A percentile compares a stretch with the other conserved stretches of the same genome.
These are phyloP conservation scores for Phallus indusiatus DNA, from an alignment of 768 basidiomycete genomes.

Conservation along the genomic window DNA sequence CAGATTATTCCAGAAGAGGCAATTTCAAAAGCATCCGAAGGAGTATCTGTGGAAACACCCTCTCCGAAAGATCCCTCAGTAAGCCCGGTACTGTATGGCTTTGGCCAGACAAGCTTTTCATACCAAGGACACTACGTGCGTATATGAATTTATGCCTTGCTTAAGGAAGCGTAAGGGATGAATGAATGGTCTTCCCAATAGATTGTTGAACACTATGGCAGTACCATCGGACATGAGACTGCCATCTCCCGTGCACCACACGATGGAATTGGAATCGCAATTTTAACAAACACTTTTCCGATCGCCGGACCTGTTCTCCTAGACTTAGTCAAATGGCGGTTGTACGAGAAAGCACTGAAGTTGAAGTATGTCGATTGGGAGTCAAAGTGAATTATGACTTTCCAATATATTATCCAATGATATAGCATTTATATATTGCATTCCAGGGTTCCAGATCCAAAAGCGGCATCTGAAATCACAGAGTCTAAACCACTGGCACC, in stretches of 20 bases:
- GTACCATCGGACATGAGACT: conserved; percentile 25
- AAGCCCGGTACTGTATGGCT: conserved; percentile 29
- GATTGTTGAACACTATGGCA: conserved; percentile 28
- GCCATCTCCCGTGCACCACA: conserved; percentile 26
- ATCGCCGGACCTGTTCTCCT: conserved; percentile 14
- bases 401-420: neutral
- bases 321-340: conserved; percentile 8
- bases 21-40: conserved; percentile 23
- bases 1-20: conserved; percentile 25
- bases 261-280: conserved; percentile 24
- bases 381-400: conserved; percentile 7
- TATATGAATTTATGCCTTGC: neutral
- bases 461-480: neutral
- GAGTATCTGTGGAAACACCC: conserved; percentile 18
- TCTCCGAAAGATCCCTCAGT: conserved; percentile 6
- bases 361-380: conserved; percentile 6
- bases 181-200: conserved; percentile 9
- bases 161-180: no score
- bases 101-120: conserved; percentile 33
- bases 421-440: neutral
- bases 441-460: neutral
- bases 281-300: conserved; percentile 22
- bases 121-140: conserved; percentile 33
- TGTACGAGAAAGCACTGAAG: conserved; percentile 17
- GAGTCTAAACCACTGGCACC: no score